Evolutionary conservation across 352 stramenopile genomes (phyloP), one percentile per base, ranked within the genome.

Genomic region (Phytopythium helicoides): DNA sequence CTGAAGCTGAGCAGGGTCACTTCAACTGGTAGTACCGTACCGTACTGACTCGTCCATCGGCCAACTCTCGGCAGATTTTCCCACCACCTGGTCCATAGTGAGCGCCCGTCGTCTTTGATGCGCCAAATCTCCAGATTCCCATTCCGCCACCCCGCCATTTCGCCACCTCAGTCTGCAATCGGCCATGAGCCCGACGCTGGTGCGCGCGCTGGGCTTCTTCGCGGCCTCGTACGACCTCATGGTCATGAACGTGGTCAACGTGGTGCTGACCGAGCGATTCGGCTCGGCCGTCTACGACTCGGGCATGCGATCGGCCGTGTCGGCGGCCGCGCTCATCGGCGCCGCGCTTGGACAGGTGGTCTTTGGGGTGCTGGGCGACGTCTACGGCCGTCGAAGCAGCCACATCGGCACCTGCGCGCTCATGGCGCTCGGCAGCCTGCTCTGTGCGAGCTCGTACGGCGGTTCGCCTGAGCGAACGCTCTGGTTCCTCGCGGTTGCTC

Each of bases 191-290:
- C 72, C 63, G 47, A 69, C 73, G 40, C 47, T 75, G 31, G 58
- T 78, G 23, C 58, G 68, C 12, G 67, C 63, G 18, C 64, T 78
- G 51, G 68, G 68, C 41, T 76, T 76, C 62, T 76, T 76, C 48
- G 73, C 73, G 52, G 67, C 72, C 57, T 64, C 67, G 34, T 76
- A 76, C 60, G 68, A 77, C 35, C 64, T 77, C 50, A 73, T 77
- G 47, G 60, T 77, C 39, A 77, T 77, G 68, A 77, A 77, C 55
- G 58, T 77, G 35, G 55, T 77, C 63, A 77, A 73, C 54, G 61
- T 77, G 45, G 61, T 77, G 31, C 64, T 77, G 50, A 59, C 63
- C 37, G 68, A 77, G 48, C 55, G 69, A 34, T 76, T 68, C 49
- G 64, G 63, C 41, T 58, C 49, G 33, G 37, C 69, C 34, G 60